phyloP scores from a whole-genome alignment of 2,329 filamentous ascomycete genomes.

The Fusarium cicatricum region DNA sequence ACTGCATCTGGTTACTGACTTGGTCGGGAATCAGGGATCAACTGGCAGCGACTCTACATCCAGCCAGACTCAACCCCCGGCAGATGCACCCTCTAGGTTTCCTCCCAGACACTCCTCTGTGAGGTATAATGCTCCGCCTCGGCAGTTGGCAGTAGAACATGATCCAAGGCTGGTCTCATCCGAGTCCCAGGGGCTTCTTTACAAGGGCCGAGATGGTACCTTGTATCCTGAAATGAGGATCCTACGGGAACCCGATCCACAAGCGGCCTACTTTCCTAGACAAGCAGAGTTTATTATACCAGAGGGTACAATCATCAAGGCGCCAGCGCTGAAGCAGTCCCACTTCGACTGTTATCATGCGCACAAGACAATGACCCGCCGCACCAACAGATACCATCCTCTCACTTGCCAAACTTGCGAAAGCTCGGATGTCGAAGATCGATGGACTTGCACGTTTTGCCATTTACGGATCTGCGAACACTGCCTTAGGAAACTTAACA shows the following conservation, averaged over 20 bases:
- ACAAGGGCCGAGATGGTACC: conserved; percentile 50
- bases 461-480: conserved; percentile 60
- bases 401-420: conserved; percentile 64
- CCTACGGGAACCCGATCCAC: conserved; percentile 46
- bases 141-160: conserved; percentile 35
- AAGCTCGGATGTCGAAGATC: conserved; percentile 53
- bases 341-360: conserved; percentile 57
- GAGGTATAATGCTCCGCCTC: conserved; percentile 33
- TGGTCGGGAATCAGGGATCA: conserved; percentile 22
- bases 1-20: conserved; percentile 26
- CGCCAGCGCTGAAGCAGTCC: conserved; percentile 54
- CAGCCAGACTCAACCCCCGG: conserved; percentile 24
- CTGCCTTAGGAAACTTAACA: conserved; percentile 55
- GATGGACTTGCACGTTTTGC: conserved; percentile 60
- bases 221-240: conserved; percentile 54
- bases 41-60: conserved; percentile 34
- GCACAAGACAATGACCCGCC: conserved; percentile 58
- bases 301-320: conserved; percentile 51
- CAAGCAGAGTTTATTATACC: conserved; percentile 41
- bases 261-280: conserved; percentile 50
- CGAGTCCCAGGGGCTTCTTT: conserved; percentile 47
- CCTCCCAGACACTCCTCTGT: conserved; percentile 47
- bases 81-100: conserved; percentile 38
- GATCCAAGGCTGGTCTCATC: conserved; percentile 47
- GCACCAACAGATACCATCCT: conserved; percentile 58